phyloP scores from a whole-genome alignment of 495 filamentous ascomycete genomes.

The Penicillium steckii region DNA sequence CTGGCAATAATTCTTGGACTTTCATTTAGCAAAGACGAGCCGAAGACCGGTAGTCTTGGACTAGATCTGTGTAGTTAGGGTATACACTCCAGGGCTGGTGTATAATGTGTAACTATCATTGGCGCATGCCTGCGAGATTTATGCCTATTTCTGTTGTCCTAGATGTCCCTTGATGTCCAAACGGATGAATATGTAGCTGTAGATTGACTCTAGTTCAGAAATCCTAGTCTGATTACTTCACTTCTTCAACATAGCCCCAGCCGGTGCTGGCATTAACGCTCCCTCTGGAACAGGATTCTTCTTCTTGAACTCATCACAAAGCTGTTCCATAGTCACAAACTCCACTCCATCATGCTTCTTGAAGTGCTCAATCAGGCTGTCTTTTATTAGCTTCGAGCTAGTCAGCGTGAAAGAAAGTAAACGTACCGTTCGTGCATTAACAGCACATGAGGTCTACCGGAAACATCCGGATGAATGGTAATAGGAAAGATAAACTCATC shows the following conservation, averaged over 20 bases:
- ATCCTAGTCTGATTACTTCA: neutral
- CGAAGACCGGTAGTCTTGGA: too few species aligned
- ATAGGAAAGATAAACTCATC: constrained; percentile 70
- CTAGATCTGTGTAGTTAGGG: too few species aligned
- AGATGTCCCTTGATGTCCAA: too few species aligned
- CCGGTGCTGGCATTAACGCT: constrained; percentile 26
- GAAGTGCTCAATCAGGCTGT: constrained; percentile 65
- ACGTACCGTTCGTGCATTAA: constrained; percentile 58
- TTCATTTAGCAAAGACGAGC: too few species aligned
- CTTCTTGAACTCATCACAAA: constrained; percentile 61
- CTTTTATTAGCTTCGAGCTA: neutral
- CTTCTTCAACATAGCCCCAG: constrained; percentile 18
- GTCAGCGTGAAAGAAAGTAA: neutral
- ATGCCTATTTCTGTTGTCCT: too few species aligned
- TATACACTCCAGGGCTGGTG: too few species aligned
- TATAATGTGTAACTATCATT: too few species aligned
- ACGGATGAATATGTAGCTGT: too few species aligned
- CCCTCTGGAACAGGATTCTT: constrained; percentile 24
- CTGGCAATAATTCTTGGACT: too few species aligned
- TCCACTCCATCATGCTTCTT: constrained; percentile 71
- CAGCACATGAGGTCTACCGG: constrained; percentile 62
- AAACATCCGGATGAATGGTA: constrained; percentile 66
- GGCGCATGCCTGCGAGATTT: too few species aligned
- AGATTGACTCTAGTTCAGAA: too few species aligned
- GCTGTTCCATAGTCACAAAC: constrained; percentile 68